Percentiles rank a stretch among this genome's conserved stretches.
Conservation (phyloP, 495 filamentous ascomycete species). For the Sordaria brevicollis region DNA sequence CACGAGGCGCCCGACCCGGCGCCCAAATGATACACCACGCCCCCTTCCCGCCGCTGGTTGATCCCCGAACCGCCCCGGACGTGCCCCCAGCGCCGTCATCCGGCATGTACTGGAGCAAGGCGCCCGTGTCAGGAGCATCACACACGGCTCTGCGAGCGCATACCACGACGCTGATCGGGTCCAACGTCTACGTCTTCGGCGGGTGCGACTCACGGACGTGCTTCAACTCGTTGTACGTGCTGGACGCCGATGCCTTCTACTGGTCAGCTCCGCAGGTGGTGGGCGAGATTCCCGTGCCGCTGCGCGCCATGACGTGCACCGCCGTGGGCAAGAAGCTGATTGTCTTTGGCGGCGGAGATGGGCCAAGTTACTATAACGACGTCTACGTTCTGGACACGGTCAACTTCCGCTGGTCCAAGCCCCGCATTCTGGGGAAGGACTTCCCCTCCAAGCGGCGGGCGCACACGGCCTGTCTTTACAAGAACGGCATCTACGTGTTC, state of each 20-base stretch:
- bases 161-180: slow-evolving; percentile 50
- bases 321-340: slow-evolving; percentile 56
- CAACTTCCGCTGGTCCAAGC: slow-evolving; percentile 49
- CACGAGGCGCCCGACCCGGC: slow-evolving; percentile 10
- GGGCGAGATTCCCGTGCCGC: slow-evolving; percentile 50
- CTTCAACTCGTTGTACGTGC: slow-evolving; percentile 56
- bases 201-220: slow-evolving; percentile 53
- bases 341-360: slow-evolving; percentile 56
- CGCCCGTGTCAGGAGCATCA: slow-evolving; percentile 43
- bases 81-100: slow-evolving; percentile 51
- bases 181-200: slow-evolving; percentile 55
- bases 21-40: slow-evolving; percentile 16
- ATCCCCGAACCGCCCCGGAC: slow-evolving; percentile 45
- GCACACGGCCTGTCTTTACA: slow-evolving; percentile 56
- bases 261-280: slow-evolving; percentile 48
- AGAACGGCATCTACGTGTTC: slow-evolving; percentile 57
- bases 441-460: slow-evolving; percentile 46
- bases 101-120: slow-evolving; percentile 60
- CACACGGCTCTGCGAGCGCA: slow-evolving; percentile 51
- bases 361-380: slow-evolving; percentile 58
- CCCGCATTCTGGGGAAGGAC: slow-evolving; percentile 41
- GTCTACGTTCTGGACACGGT: slow-evolving; percentile 58
- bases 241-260: slow-evolving; percentile 55
- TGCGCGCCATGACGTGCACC: slow-evolving; percentile 58
- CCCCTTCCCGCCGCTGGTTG: slow-evolving; percentile 44